Base-by-base conservation (phyloP, 345 rosid species). In the Leavenworthia alabamica region DNA sequence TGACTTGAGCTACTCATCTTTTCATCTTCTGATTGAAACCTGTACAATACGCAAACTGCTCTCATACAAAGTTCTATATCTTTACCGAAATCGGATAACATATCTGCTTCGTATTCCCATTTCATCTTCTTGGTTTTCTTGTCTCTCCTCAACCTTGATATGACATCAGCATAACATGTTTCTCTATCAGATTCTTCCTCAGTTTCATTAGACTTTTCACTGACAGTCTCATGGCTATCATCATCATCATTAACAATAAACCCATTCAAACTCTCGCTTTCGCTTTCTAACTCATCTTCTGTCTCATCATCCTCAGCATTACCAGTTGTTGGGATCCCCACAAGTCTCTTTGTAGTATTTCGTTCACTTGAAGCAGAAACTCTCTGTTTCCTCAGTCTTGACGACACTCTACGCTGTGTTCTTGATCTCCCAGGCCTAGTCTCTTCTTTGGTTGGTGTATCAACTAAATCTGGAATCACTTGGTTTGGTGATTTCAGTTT, bases 11-110 rank as follows among this genome's bases (percentile, higher is more conserved):
- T 80, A 1, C 32, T 17, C 28, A 10, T n/a, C 60, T 74, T 72
- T 66, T 90, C 91, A 26, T 72, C 96, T 5, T 62, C 57, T 35
- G 89, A 86, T 69, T 85, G 96, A 56, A 78, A 80, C 42, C 86
- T 57, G 56, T 80, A 85, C 9, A 88, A 74, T 44, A 84, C 96
- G 57, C 94, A 85, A 19, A 85, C 96, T 36, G 94, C 96, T 66
- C 67, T 86, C 91, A 88, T 83, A 73, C 97, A 90, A 12, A 83
- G 79, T 66, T 81, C 79, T 1, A 53, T 72, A 46, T 81, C 83
- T 75, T 88, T 88, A 19, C 81, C 88, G 13, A 90, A 85, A 56
- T 71, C 85, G 8, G 96, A 76, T 6, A 81, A 85, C 89, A 90
- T 80, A 23, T 88, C 88, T 17, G 73, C 88, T 68, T 83, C 84